Evolutionary conservation across 768 basidiomycete genomes (phyloP).

Genomic region (Daedalea quercina): DNA sequence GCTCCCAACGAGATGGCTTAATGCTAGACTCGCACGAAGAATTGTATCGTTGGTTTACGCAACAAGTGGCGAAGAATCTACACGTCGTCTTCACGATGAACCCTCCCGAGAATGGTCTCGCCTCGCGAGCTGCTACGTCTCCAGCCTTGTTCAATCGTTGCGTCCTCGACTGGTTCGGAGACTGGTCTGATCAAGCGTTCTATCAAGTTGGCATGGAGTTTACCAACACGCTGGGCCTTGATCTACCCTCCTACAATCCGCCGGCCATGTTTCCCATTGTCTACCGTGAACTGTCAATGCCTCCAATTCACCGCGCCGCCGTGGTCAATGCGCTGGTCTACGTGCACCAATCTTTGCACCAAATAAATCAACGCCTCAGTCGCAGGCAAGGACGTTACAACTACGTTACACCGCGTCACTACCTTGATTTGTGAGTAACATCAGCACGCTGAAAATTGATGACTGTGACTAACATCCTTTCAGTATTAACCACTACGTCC

Average conservation of each 20-base stretch:
- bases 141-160: conserved; percentile 99
- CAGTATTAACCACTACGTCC: conserved; percentile 96
- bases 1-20: conserved; percentile 95
- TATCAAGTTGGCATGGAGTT: conserved; percentile 98
- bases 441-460: neutral
- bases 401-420: conserved; percentile 95
- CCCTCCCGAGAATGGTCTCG: conserved; percentile 92
- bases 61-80: conserved; percentile 95
- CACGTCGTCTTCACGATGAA: conserved; percentile 99
- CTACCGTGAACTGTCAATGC: conserved; percentile 76
- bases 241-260: conserved; percentile 73
- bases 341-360: conserved; percentile 85
- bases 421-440: conserved; percentile 88
- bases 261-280: conserved; percentile 84
- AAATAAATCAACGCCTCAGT: conserved; percentile 83
- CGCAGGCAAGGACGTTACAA: conserved; percentile 94
- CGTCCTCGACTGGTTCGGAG: conserved; percentile 98
- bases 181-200: conserved; percentile 98
- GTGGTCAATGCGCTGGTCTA: conserved; percentile 91
- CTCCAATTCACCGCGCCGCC: conserved; percentile 86
- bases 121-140: conserved; percentile 93
- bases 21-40: conserved; percentile 99
- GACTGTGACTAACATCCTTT: conserved; percentile 3
- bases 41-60: conserved; percentile 97
- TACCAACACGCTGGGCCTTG: conserved; percentile 89